A percentile compares a stretch with the other conserved stretches of the same genome.
Evolutionary conservation across 2,329 filamentous ascomycete species (phyloP).

Genomic region (Diplocarpon rosae): DNA sequence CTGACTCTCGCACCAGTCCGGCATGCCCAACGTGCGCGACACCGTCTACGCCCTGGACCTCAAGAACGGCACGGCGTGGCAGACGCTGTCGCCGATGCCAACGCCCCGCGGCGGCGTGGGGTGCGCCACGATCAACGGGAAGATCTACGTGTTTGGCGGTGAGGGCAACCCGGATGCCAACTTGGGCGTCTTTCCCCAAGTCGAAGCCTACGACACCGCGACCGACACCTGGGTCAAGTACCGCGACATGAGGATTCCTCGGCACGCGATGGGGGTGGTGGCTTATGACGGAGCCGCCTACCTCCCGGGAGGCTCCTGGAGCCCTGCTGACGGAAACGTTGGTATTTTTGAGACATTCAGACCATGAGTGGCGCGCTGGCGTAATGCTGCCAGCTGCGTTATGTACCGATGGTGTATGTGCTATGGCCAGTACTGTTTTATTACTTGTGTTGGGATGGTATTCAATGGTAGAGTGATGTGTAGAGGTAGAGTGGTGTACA

Average conservation of each 20-base stretch:
- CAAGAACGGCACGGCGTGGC: constrained; percentile 21
- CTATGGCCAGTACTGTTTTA: too few relatives aligned
- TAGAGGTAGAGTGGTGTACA: too few relatives aligned
- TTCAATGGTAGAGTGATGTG: too few relatives aligned
- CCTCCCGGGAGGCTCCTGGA: too few relatives aligned
- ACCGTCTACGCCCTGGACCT: constrained; percentile 30
- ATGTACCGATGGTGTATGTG: too few relatives aligned
- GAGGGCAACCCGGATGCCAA: constrained; percentile 25
- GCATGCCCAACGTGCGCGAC: constrained; percentile 26
- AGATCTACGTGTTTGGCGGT: constrained; percentile 30
- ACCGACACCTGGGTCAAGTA: neutral
- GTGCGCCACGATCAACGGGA: constrained; percentile 19
- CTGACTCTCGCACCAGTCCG: constrained; percentile 5
- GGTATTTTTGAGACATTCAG: too few relatives aligned
- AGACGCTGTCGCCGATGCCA: constrained; percentile 26
- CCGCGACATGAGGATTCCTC: neutral
- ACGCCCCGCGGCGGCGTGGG: constrained; percentile 29
- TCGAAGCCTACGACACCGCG: neutral
- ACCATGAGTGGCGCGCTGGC: too few relatives aligned
- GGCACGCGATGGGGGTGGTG: neutral
- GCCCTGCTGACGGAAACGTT: too few relatives aligned
- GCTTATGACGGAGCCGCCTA: too few relatives aligned
- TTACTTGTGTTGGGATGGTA: too few relatives aligned
- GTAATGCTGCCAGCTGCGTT: too few relatives aligned
- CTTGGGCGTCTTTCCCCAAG: neutral